phyloP scores from a whole-genome alignment of 345 rosid genomes.

The Bretschneidera sinensis region DNA sequence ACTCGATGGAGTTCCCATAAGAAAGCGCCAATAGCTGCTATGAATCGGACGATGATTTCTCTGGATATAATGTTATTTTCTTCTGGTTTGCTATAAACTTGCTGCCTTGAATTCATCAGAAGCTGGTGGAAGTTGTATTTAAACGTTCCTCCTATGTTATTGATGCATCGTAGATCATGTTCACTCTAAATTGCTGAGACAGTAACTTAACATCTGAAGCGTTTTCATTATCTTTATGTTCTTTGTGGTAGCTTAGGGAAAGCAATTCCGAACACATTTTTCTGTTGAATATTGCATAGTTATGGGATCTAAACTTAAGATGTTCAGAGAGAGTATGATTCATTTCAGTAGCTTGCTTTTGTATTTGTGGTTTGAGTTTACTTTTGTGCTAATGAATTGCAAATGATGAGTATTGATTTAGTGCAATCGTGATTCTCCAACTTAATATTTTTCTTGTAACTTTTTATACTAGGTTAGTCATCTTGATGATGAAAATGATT shows the following conservation, averaged over 20 bases:
- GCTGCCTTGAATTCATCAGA: neutral
- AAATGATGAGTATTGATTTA: no score
- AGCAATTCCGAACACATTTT: no score
- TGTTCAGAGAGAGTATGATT: neutral
- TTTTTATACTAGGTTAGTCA: neutral
- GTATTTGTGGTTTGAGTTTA: neutral
- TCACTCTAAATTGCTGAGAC: neutral
- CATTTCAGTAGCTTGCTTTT: neutral
- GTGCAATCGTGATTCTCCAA: no score
- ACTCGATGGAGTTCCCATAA: slow-evolving; percentile 7
- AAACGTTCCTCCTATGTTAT: no score
- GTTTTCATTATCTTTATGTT: neutral
- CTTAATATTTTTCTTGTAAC: neutral
- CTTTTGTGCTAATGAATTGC: neutral
- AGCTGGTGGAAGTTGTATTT: slow-evolving; percentile 10
- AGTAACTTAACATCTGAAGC: neutral
- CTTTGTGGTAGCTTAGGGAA: neutral
- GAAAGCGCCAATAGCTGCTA: neutral
- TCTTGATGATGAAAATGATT: no score
- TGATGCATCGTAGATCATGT: neutral
- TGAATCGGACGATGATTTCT: neutral
- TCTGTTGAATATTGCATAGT: neutral
- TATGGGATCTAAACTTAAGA: neutral
- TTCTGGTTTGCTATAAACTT: slow-evolving; percentile 1
- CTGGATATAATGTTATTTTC: slow-evolving; percentile 10